These are phyloP conservation scores for Jamesozyma gamospora DNA, from an alignment of 805 yeast genomes.

Conservation along the genomic window DNA sequence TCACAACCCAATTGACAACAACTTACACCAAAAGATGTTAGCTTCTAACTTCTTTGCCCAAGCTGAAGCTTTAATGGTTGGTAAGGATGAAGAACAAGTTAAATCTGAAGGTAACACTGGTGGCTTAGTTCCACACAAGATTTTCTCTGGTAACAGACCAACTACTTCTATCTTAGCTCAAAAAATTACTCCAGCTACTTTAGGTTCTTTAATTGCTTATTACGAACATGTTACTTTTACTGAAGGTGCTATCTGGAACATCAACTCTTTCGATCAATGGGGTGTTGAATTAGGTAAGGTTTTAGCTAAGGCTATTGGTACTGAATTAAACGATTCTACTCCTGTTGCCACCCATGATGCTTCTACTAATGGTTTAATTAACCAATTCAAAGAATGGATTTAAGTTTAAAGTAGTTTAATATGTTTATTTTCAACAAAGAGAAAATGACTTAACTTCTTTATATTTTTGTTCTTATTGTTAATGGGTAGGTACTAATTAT, in stretches of 20 bases:
- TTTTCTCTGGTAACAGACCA: slow-evolving; percentile 97
- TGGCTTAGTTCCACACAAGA: slow-evolving; percentile 85
- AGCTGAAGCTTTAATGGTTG: slow-evolving; percentile 95
- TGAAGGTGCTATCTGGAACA: slow-evolving; percentile 99
- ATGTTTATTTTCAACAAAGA: too few species aligned
- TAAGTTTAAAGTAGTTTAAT: slow-evolving; percentile 13
- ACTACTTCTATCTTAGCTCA: slow-evolving; percentile 94
- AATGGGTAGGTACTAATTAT: too few species aligned
- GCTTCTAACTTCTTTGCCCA: slow-evolving; percentile 99
- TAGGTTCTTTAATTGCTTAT: slow-evolving; percentile 95
- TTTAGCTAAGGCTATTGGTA: slow-evolving; percentile 89
- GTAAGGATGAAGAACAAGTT: slow-evolving; percentile 78
- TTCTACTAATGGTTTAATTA: slow-evolving; percentile 86
- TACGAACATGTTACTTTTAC: slow-evolving; percentile 96
- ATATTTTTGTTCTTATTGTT: too few species aligned
- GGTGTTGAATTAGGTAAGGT: slow-evolving; percentile 99
- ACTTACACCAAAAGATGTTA: slow-evolving; percentile 93
- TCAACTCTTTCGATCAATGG: slow-evolving; percentile 99
- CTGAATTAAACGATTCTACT: slow-evolving; percentile 61
- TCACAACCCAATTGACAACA: slow-evolving; percentile 91
- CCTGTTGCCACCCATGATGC: slow-evolving; percentile 68
- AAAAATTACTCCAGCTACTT: slow-evolving; percentile 90
- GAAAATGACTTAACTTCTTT: too few species aligned
- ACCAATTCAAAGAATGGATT: slow-evolving; percentile 87
- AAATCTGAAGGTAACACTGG: slow-evolving; percentile 84